phyloP scores from a whole-genome alignment of 129 eudicot species.

The Ambrosia artemisiifolia region DNA sequence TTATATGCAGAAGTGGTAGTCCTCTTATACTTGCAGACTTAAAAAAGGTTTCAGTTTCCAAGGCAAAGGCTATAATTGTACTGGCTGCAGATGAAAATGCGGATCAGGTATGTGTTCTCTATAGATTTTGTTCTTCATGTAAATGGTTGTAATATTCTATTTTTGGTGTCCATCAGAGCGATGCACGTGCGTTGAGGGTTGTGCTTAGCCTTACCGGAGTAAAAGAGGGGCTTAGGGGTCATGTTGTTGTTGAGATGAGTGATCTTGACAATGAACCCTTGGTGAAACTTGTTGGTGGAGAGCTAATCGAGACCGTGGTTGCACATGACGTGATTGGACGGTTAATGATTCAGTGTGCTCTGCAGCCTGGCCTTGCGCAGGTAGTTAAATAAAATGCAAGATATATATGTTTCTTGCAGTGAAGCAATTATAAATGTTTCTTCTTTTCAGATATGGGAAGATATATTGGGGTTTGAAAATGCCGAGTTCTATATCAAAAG shows the following conservation, averaged over 20 bases:
- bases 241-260: conserved; percentile 98
- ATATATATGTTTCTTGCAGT: conserved; percentile 38
- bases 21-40: conserved; percentile 98
- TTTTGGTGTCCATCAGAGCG: conserved; percentile 54
- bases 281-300: conserved; percentile 99
- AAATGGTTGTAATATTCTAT: not conserved
- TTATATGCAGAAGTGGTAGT: conserved; percentile 98
- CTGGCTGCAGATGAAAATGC: conserved; percentile 98
- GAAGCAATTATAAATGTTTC: not conserved
- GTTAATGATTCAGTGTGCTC: conserved; percentile 98
- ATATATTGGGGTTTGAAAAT: conserved; percentile 95
- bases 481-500: conserved; percentile 95
- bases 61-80: conserved; percentile 96
- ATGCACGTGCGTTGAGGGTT: conserved; percentile 97
- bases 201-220: conserved; percentile 98
- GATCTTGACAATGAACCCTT: conserved; percentile 98
- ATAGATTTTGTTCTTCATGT: not conserved
- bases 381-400: conserved; percentile 32
- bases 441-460: conserved; percentile 88
- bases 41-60: conserved; percentile 97
- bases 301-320: conserved; percentile 92
- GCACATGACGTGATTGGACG: conserved; percentile 99
- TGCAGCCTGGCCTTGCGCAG: conserved; percentile 99
- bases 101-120: conserved; percentile 63
- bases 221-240: conserved; percentile 89